Conservation (phyloP, 2,329 filamentous ascomycete genomes). For the Neonectria coccinea region DNA sequence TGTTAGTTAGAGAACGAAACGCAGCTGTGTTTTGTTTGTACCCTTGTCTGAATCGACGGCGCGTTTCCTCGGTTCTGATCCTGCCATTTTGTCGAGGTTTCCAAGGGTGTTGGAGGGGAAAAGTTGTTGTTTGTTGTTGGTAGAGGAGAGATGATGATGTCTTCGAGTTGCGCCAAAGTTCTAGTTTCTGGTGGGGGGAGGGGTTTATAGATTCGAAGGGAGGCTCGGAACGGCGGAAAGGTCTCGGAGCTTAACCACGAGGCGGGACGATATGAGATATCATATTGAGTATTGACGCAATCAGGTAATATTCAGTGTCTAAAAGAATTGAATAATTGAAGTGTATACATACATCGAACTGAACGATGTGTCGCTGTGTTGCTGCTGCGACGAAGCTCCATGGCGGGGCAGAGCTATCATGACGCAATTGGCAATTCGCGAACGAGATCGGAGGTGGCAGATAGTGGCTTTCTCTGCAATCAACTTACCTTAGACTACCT, state of each 20-base stretch:
- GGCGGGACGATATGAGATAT: no score
- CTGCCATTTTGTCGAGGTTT: conserved; percentile 38
- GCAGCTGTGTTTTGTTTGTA: conserved; percentile 29
- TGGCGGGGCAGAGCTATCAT: conserved; percentile 12
- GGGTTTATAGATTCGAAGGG: conserved; percentile 12
- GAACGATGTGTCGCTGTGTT: no score
- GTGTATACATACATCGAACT: not conserved
- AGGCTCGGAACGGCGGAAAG: not conserved
- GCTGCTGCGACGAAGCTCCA: not conserved
- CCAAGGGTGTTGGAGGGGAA: not conserved
- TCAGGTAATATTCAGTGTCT: fast-evolving
- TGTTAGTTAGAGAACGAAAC: conserved; percentile 16
- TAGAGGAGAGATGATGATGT: conserved; percentile 2
- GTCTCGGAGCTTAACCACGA: not conserved
- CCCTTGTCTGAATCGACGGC: conserved; percentile 57
- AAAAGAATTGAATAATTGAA: not conserved
- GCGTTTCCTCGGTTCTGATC: conserved; percentile 38
- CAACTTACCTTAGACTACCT: no score
- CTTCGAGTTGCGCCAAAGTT: conserved; percentile 11
- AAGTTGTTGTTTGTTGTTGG: not conserved
- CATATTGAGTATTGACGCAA: no score
- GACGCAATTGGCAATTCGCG: conserved; percentile 11
- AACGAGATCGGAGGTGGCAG: not conserved
- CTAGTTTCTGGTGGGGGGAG: conserved; percentile 27
- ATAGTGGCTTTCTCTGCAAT: not conserved